Base-by-base conservation (phyloP, 1,284 basidiomycete genomes). In the Puccinia coronata region DNA sequence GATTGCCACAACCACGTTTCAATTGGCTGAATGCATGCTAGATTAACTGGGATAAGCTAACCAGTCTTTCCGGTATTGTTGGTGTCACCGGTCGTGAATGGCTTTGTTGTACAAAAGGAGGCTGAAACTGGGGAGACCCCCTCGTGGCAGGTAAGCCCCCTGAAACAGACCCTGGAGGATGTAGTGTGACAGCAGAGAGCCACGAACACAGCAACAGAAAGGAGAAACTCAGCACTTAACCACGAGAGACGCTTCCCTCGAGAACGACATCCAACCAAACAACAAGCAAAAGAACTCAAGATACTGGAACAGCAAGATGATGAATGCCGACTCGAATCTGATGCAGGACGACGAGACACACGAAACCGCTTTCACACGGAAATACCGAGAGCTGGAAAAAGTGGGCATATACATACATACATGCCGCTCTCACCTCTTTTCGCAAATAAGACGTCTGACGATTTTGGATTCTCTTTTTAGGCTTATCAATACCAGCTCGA, bases 401-500 rank as follows among this genome's bases (percentile, higher is more conserved):
- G 67, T 69, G n/a, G n/a, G n/a, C n/a, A n/a, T n/a, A n/a, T n/a
- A n/a, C n/a, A 20, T n/a, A 12, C 41, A n/a, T 36, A 34, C 20
- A 3, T 36, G 36, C 2, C n/a, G 18, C 65, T 20, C 65, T 67
- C 39, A 16, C 65, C 34, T 28, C 18, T 18, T 43, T 39, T 43
- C 65, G 5, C 16, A 47, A 47, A 47, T 63, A 39, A 23, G 4
- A 3, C 5, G 1, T 39, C 59, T 63, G 59, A 39, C n/a, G 31
- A 39, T 36, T 4, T 57, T 28, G 23, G 36, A 39, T 70, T 4
- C 23, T 14, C 47, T 69, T 47, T 69, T 69, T 69, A 84, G 81
- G 83, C 83, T 23, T 83, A 84, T 86, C 95, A 97, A 87, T 91
- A 92, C 84, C 87, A 91, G 39, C 89, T 98, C 53, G 97, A 99